These are phyloP conservation scores for Pulicaria dysenterica DNA, from an alignment of 129 eudicot genomes.

Conservation along the genomic window DNA sequence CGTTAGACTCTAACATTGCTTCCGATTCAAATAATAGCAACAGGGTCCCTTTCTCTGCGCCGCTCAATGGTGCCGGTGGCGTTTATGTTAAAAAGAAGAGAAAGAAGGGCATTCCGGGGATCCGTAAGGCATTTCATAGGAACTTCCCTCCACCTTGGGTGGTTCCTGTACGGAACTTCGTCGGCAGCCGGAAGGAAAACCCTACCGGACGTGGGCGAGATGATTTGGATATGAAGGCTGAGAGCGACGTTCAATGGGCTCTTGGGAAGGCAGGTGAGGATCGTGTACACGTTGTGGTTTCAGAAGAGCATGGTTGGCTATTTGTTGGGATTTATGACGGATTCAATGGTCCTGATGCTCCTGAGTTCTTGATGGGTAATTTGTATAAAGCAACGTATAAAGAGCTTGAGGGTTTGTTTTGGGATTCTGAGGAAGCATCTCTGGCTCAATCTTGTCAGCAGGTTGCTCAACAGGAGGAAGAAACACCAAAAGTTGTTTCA, in stretches of 20 bases:
- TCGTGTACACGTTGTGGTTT: conserved; percentile 92
- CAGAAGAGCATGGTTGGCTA: conserved; percentile 92
- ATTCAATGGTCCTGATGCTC: conserved; percentile 97
- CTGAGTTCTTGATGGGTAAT: conserved; percentile 91
- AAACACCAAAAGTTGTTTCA: neutral
- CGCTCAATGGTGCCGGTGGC: conserved; percentile 65
- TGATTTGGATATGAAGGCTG: conserved; percentile 32
- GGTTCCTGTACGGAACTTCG: conserved; percentile 70
- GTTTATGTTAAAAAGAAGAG: conserved; percentile 60
- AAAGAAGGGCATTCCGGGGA: conserved; percentile 64
- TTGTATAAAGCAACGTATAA: conserved; percentile 72
- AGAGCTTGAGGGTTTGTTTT: conserved; percentile 91
- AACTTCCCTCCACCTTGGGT: conserved; percentile 77
- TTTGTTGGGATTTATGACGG: conserved; percentile 99
- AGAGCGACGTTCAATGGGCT: conserved; percentile 85
- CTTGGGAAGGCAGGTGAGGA: conserved; percentile 96
- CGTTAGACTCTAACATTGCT: conserved; percentile 47
- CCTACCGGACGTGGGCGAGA: conserved; percentile 18
- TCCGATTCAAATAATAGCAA: conserved; percentile 25
- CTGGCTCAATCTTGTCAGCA: conserved; percentile 16
- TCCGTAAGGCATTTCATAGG: conserved; percentile 62
- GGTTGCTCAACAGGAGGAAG: conserved; percentile 17
- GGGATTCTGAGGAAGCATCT: conserved; percentile 60
- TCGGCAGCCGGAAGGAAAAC: conserved; percentile 38
- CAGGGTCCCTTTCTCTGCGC: conserved; percentile 80